Evolutionary conservation across 257 asterid species (phyloP).

Genomic region (Apocynum venetum): DNA sequence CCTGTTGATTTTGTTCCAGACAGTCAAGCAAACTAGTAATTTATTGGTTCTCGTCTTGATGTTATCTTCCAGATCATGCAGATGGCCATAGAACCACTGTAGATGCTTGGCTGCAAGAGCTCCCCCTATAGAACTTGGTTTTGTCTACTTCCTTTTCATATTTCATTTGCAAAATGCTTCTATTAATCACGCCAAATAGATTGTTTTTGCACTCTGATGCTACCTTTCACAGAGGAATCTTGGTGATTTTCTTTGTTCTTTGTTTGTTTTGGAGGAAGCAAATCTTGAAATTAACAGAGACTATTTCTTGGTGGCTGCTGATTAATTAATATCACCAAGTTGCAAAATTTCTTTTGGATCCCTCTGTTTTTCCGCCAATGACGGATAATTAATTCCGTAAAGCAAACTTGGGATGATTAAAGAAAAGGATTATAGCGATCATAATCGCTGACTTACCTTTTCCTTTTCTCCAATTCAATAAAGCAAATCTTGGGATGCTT

Average conservation of each 20-base stretch:
- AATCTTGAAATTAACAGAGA: background rate
- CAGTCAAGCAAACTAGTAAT: conserved; percentile 25
- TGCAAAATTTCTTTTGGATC: background rate
- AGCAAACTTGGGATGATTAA: background rate
- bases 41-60: background rate
- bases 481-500: background rate
- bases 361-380: background rate
- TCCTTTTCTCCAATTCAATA: background rate
- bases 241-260: background rate
- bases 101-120: background rate
- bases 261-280: background rate
- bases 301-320: background rate
- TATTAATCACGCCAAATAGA: background rate
- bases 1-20: conserved; percentile 48
- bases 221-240: background rate
- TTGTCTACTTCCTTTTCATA: background rate
- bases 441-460: background rate
- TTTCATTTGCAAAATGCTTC: background rate
- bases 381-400: background rate
- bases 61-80: background rate
- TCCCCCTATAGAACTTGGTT: background rate
- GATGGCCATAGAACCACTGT: background rate
- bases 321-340: background rate
- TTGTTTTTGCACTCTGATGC: background rate
- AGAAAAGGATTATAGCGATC: background rate